Evolutionary conservation across 768 basidiomycete species (phyloP), one percentile per base, ranked within the genome.

Genomic region (Xerocomellus chrysenteron): DNA sequence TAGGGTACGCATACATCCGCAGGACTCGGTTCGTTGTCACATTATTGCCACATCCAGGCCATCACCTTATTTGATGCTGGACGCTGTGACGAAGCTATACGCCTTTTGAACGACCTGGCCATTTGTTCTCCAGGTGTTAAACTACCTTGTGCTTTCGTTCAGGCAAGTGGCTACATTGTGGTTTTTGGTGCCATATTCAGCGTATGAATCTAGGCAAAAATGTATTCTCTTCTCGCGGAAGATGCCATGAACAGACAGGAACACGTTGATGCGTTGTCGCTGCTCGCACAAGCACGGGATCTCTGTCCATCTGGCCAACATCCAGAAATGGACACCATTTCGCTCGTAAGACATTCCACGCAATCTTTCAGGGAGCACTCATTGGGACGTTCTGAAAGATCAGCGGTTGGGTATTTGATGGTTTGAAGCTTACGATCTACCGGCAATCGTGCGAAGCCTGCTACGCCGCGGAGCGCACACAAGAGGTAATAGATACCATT

Each of bases 361-460:
- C 11, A 2, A 50, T 45, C n/a, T 44, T 8, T 9, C 3, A 1
- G 9, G 1, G 28, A 32, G 30, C 46, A 12, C n/a, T 50, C 5
- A 41, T 10, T 8, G 11, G 41, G 26, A 50, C 14, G n/a, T 10
- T 14, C 4, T 40, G 4, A 42, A 37, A 64, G 65, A 45, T 64
- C 16, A 61, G 37, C 10, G 55, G 65, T 19, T 66, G 65, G 65
- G 35, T 30, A 12, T 64, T 66, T 30, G 54, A 55, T 36, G 56
- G 13, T 12, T 32, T 67, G 30, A 54, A 45, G 41, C 42, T 58
- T 35, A 5, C 42, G 12, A 46, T 66, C 21, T 33, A 54, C 33
- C 56, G 11, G 14, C 41, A 54, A 28, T 48, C 32, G 35, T 64
- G 58, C 32, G 55, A 64, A 13, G 65, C 59, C 5, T 58, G 21